Evolutionary conservation across 768 basidiomycete genomes (phyloP).

Genomic region (Pleurotus platypus): DNA sequence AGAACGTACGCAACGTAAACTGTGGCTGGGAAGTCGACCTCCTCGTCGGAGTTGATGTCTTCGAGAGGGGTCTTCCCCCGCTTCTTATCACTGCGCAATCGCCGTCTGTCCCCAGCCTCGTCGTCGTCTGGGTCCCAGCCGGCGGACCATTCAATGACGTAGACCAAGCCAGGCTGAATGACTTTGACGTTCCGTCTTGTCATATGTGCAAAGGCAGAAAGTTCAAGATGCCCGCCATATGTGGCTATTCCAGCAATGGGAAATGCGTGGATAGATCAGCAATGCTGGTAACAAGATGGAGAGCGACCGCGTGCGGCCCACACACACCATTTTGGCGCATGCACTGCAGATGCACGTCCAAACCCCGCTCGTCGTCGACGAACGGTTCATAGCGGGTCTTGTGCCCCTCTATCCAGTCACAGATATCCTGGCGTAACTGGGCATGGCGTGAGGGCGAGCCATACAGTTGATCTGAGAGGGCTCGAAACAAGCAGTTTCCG

Average conservation of each 20-base stretch:
- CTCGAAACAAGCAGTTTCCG: slow-evolving; percentile 93
- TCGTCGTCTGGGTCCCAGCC: slow-evolving; percentile 44
- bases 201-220: slow-evolving; percentile 90
- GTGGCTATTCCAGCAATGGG: slow-evolving; percentile 46
- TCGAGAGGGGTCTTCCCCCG: slow-evolving; percentile 15
- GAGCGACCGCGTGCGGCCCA: slow-evolving; percentile 6
- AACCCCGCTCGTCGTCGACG: slow-evolving; percentile 78
- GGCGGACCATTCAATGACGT: slow-evolving; percentile 81
- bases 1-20: slow-evolving; percentile 80
- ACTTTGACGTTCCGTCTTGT: slow-evolving; percentile 81
- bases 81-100: slow-evolving; percentile 34
- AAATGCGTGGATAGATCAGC: slow-evolving; percentile 3
- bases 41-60: slow-evolving; percentile 15
- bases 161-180: slow-evolving; percentile 87
- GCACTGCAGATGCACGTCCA: slow-evolving; percentile 66
- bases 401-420: slow-evolving; percentile 75
- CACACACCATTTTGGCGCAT: slow-evolving; percentile 76
- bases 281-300: neutral
- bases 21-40: slow-evolving; percentile 30
- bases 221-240: slow-evolving; percentile 90
- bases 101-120: slow-evolving; percentile 40
- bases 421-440: slow-evolving; percentile 70
- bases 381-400: slow-evolving; percentile 79
- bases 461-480: slow-evolving; percentile 83
- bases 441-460: slow-evolving; percentile 70